Base-by-base conservation (phyloP, 306 rosid genomes). In the Mimosa pudica region DNA sequence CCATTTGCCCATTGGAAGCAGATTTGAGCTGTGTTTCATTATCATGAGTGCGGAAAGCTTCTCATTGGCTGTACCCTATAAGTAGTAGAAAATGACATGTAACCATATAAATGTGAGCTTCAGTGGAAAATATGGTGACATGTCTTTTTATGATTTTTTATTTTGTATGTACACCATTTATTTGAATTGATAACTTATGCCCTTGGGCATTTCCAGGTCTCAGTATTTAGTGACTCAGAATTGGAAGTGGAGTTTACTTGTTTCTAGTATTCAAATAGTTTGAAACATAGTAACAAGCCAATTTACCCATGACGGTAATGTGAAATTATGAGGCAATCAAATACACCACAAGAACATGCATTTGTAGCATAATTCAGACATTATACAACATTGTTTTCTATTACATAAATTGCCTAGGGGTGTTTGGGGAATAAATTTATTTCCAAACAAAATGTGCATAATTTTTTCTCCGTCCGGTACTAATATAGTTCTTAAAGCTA, bases 401-500 rank as follows among this genome's bases (percentile, higher is more conserved):
- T 48, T 65, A 41, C 52, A 70, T 20, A 46, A 7, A 61, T 24
- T 30, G 68, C 75, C 62, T 74, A 17, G 66, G 70, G 47, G 10
- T 32, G 64, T 61, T 30, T 10, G 66, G 7, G 75, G 69, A 80
- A 83, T 77, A 67, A 69, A 79, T 16, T 73, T 77, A 71, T 55
- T 61, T 60, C 30, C 38, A 24, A 30, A 24, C 77, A 20, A 74
- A 77, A 52, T 65, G 73, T 80, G 77, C 76, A 44, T 49, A 44
- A 13, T 24, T 45, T 74, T 83, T 74, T 71, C 76, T 75, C 74
- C 48, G 51, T 42, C 51, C 10, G 65, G 14, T 52, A 80, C 79
- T 70, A 52, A 74, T 62, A 74, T 74, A 77, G 80, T 77, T 83
- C 83, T 77, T 74, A 77, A 77, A 73, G 83, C 76, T 82, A 82